Evolutionary conservation across 345 rosid species (phyloP).

Genomic region (Moricandia arvensis): DNA sequence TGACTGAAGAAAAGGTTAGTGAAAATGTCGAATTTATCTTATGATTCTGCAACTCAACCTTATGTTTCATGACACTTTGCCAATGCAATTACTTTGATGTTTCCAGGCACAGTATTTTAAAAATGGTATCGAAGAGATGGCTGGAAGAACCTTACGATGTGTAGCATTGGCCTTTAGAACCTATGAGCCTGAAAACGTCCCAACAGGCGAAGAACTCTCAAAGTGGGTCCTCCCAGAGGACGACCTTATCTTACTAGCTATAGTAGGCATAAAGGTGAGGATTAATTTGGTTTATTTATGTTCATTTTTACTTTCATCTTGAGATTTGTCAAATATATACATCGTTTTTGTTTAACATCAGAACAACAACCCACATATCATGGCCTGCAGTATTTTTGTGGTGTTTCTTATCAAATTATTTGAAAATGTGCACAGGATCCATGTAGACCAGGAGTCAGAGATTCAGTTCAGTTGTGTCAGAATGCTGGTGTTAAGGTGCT

Average conservation of each 20-base stretch:
- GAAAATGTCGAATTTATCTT: neutral
- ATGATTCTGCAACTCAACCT: neutral
- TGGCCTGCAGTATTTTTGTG: neutral
- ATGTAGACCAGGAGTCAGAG: conserved; percentile 78
- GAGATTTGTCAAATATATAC: neutral
- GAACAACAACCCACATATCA: conserved; percentile 9
- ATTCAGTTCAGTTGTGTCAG: conserved; percentile 76
- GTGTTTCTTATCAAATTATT: conserved; percentile 4
- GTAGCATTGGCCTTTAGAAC: conserved; percentile 81
- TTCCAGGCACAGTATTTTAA: conserved; percentile 52
- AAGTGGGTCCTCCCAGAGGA: conserved; percentile 85
- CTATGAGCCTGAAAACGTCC: conserved; percentile 64
- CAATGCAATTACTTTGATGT: conserved; percentile 5
- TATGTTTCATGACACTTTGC: neutral
- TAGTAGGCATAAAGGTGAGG: conserved; percentile 88
- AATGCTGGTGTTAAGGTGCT: conserved; percentile 88
- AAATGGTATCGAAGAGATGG: conserved; percentile 78
- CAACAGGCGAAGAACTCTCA: conserved; percentile 57
- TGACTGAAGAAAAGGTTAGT: conserved; percentile 73
- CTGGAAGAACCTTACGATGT: conserved; percentile 80
- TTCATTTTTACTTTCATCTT: neutral
- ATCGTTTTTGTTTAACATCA: neutral
- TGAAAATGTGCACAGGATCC: conserved; percentile 69
- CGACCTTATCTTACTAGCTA: conserved; percentile 81
- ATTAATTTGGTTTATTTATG: neutral